Evolutionary conservation across 257 asterid species (phyloP).

Genomic region (Scutellaria baicalensis): DNA sequence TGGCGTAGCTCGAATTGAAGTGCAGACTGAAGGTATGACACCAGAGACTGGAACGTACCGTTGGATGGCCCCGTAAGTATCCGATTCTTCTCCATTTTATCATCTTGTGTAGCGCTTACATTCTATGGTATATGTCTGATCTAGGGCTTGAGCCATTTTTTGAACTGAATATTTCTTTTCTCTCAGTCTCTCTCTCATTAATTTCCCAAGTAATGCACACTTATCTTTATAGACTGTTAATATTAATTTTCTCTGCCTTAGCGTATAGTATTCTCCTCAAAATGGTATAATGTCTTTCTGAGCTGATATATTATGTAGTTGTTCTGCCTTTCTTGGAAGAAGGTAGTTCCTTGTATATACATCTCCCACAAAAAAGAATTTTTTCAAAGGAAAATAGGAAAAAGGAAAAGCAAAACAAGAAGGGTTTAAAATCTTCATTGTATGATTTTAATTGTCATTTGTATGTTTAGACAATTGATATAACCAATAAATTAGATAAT

Average conservation of each 20-base stretch:
- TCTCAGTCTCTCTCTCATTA: background rate
- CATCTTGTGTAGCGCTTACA: background rate
- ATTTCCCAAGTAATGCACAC: background rate
- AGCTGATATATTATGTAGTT: background rate
- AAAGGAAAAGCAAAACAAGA: background rate
- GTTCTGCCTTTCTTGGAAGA: background rate
- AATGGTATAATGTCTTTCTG: background rate
- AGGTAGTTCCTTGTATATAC: background rate
- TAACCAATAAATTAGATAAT: background rate
- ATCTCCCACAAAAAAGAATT: background rate
- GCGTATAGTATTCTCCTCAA: background rate
- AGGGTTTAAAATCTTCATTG: background rate
- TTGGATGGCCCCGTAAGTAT: conserved; percentile 99
- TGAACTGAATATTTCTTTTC: background rate
- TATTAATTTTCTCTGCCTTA: background rate
- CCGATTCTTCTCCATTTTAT: background rate
- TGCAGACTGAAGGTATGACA: conserved; percentile 98
- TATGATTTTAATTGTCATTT: background rate
- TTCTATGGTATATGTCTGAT: background rate
- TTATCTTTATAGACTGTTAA: background rate
- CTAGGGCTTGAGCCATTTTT: background rate
- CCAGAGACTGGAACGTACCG: conserved; percentile 99
- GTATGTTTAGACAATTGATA: background rate
- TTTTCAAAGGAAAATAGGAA: background rate
- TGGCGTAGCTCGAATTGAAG: conserved; percentile 98